Evolutionary conservation across 495 filamentous ascomycete species (phyloP), one percentile per base, ranked within the genome.

Genomic region (Chaetomium cochliodes): DNA sequence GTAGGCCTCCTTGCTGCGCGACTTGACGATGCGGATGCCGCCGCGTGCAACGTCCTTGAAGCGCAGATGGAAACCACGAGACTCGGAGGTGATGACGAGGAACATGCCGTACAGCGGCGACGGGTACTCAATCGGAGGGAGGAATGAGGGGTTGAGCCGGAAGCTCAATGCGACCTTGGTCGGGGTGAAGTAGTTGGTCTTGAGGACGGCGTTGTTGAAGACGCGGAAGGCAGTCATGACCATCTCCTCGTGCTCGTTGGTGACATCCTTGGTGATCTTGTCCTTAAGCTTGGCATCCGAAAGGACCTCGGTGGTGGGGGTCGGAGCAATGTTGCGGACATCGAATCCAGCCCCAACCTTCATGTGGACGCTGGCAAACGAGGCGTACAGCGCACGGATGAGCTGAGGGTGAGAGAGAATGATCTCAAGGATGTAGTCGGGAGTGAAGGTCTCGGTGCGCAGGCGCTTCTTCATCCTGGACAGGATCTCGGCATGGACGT

Each of bases 181-280:
- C 0, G 94, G 94, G 0, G 94, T 98, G 84, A 96, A 98, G 81
- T 97, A 98, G 81, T 98, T 98, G 65, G 94, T 98, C 85, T 97
- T 98, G 67, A 98, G 81, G 41, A 97, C 86, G 51, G 87, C 84
- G 56, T 84, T 84, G 79, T 98, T 98, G 84, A 98, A 98, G 52
- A 93, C 86, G 60, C 91, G 87, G 85, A 98, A 97, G n/a, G 92
- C 90, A 20, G 83, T 90, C 92, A 98, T 96, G 65, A 98, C 94
- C 87, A 97, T 96, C 77, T 92, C 90, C 70, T 98, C 91, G 77
- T 98, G 93, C 80, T 98, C 94, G 71, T 97, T 97, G 58, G 82
- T 82, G 5, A 91, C 90, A 22, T 87, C 87, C 72, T 87, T 88
- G 39, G 89, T 87, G 72, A 98, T 96, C 64, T 90, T 78, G 13